Percentiles rank a stretch among this genome's conserved stretches.
phyloP scores from a whole-genome alignment of 2,329 filamentous ascomycete species.

The Clonostachys sp. region DNA sequence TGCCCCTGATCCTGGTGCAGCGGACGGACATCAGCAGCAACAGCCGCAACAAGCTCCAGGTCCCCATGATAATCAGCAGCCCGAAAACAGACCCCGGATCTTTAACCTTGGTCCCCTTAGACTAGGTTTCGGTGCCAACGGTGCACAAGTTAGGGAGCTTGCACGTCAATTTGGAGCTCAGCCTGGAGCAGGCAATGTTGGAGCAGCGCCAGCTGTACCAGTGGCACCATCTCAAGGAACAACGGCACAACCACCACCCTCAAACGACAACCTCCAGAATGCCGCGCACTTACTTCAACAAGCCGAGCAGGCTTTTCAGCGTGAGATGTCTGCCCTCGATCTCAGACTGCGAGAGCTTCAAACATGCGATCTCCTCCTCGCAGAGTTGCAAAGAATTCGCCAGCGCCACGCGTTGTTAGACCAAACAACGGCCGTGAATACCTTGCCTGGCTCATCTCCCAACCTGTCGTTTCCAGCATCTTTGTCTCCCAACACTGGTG shows the following conservation, averaged over 20 bases:
- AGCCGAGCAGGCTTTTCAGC: conserved; percentile 64
- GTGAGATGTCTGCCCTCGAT: conserved; percentile 60
- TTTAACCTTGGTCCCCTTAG: conserved; percentile 72
- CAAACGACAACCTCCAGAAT: conserved; percentile 11
- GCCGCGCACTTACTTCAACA: conserved; percentile 59
- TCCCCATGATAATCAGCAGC: neutral
- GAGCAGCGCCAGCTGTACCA: conserved; percentile 13
- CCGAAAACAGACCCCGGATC: conserved; percentile 45
- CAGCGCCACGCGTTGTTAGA: conserved; percentile 29
- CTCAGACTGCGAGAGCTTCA: conserved; percentile 63
- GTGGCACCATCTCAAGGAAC: conserved; percentile 9
- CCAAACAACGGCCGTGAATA: conserved; percentile 9
- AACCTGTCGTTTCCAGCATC: neutral
- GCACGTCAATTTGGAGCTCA: conserved; percentile 53
- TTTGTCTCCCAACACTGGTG: neutral
- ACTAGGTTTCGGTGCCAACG: conserved; percentile 72
- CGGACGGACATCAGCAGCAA: conserved; percentile 6
- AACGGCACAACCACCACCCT: conserved; percentile 5
- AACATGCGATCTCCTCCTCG: conserved; percentile 61
- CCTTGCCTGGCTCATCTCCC: neutral
- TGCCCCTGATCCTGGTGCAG: neutral
- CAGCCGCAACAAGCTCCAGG: conserved; percentile 2
- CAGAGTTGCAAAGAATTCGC: conserved; percentile 64
- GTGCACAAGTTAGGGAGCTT: conserved; percentile 61
- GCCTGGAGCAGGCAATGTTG: conserved; percentile 50